Conservation (phyloP, 192 early-diverging fungal species). For the Globomyces pollinis-pini region DNA sequence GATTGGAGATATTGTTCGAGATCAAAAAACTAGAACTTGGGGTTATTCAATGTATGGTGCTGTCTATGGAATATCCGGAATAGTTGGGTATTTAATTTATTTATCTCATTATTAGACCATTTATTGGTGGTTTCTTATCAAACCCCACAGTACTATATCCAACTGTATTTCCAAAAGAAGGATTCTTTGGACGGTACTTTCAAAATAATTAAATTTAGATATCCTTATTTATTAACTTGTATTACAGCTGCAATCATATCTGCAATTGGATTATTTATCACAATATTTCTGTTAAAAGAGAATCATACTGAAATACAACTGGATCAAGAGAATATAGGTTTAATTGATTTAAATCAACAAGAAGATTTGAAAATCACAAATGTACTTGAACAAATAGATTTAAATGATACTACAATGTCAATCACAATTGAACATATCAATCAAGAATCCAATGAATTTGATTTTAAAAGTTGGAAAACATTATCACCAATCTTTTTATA, state of each 20-base stretch:
- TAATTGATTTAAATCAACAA: background rate
- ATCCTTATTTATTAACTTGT: conserved; percentile 2
- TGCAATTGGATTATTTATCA: background rate
- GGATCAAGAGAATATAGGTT: background rate
- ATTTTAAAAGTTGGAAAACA: conserved; percentile 4
- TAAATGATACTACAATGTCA: no score
- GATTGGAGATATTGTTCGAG: conserved; percentile 28
- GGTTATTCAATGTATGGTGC: conserved; percentile 36
- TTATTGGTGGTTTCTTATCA: conserved; percentile 40
- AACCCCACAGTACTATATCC: conserved; percentile 6
- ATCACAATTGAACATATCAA: no score
- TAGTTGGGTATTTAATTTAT: conserved; percentile 22
- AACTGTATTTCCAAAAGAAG: background rate
- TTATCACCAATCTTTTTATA: conserved; percentile 11
- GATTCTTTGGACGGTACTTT: background rate
- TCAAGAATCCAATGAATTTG: background rate
- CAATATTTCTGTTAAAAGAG: background rate
- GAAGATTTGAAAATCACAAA: background rate
- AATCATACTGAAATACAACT: background rate
- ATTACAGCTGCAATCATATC: background rate
- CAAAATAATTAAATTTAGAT: background rate
- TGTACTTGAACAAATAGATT: no score
- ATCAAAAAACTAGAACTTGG: conserved; percentile 26
- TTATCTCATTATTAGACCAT: no score
- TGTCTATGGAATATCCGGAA: conserved; percentile 33